phyloP scores from a whole-genome alignment of 352 stramenopile species.

The Phytophthora uliginosa region DNA sequence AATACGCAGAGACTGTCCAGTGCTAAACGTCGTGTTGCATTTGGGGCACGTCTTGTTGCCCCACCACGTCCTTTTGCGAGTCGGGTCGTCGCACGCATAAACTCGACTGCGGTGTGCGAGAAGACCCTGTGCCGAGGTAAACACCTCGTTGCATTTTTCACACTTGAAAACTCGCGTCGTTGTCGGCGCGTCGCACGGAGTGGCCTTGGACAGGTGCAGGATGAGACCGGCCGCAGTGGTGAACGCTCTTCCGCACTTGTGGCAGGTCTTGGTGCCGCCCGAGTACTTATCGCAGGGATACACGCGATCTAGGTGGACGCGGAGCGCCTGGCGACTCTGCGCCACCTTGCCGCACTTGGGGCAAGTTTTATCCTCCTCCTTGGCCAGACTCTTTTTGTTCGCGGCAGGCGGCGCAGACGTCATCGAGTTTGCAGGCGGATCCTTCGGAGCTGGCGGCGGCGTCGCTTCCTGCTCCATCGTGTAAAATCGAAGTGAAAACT shows the following conservation, averaged over 20 bases:
- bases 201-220: background rate
- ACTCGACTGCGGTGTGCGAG: slow-evolving; percentile 1
- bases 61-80: background rate
- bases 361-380: slow-evolving; percentile 4
- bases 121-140: slow-evolving; percentile 4
- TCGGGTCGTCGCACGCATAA: slow-evolving; percentile 7
- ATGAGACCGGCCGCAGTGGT: background rate
- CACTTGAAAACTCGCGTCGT: slow-evolving; percentile 2
- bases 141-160: slow-evolving; percentile 7
- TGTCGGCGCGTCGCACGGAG: slow-evolving; percentile 4
- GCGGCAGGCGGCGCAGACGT: background rate
- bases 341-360: slow-evolving; percentile 19
- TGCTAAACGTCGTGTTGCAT: slow-evolving; percentile 23
- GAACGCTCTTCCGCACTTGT: slow-evolving; percentile 13
- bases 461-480: background rate
- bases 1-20: slow-evolving; percentile 6
- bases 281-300: slow-evolving; percentile 8
- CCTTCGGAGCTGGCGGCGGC: background rate
- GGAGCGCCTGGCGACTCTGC: slow-evolving; percentile 14
- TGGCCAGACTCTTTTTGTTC: background rate
- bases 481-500: background rate
- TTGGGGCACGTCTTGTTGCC: slow-evolving; percentile 24
- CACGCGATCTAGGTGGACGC: slow-evolving; percentile 9
- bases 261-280: slow-evolving; percentile 8
- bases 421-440: background rate